Conservation (phyloP, 192 early-diverging fungal genomes). For the Podila epicladia region DNA sequence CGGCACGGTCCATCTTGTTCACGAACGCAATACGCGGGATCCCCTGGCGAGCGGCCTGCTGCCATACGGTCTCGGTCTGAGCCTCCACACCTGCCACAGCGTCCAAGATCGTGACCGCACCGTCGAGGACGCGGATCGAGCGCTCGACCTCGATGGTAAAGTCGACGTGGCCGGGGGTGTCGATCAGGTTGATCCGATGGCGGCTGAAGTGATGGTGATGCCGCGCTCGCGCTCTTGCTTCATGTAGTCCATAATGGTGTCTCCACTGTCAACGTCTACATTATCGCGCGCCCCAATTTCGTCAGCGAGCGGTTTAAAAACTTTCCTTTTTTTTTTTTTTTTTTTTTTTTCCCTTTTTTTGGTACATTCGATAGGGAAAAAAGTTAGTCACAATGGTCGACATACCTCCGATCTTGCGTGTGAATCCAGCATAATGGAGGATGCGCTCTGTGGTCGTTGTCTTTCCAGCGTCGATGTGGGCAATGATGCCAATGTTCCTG, state of each 20-base stretch:
- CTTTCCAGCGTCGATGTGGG: constrained; percentile 96
- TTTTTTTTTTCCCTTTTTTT: too few species aligned
- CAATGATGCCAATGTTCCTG: constrained; percentile 95
- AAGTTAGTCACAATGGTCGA: not conserved
- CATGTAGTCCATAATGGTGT: constrained; percentile 95
- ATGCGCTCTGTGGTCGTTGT: constrained; percentile 99
- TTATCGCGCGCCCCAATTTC: not conserved
- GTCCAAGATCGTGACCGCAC: constrained; percentile 92
- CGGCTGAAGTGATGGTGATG: constrained; percentile 94
- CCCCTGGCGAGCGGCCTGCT: constrained; percentile 83
- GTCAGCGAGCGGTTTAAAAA: too few species aligned
- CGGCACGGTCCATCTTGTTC: constrained; percentile 97
- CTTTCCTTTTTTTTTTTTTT: too few species aligned
- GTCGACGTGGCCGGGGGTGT: constrained; percentile 96
- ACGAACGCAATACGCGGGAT: constrained; percentile 89
- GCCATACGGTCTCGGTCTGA: constrained; percentile 96
- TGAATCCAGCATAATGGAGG: constrained; percentile 95
- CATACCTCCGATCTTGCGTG: constrained; percentile 83
- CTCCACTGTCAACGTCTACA: constrained; percentile 89
- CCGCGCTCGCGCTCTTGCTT: constrained; percentile 89
- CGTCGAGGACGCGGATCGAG: constrained; percentile 91
- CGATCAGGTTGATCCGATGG: constrained; percentile 95
- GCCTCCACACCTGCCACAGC: constrained; percentile 97
- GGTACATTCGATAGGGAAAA: not conserved
- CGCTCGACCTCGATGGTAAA: constrained; percentile 98